Base-by-base conservation (phyloP, 345 rosid species). In the Brassica cretica region DNA sequence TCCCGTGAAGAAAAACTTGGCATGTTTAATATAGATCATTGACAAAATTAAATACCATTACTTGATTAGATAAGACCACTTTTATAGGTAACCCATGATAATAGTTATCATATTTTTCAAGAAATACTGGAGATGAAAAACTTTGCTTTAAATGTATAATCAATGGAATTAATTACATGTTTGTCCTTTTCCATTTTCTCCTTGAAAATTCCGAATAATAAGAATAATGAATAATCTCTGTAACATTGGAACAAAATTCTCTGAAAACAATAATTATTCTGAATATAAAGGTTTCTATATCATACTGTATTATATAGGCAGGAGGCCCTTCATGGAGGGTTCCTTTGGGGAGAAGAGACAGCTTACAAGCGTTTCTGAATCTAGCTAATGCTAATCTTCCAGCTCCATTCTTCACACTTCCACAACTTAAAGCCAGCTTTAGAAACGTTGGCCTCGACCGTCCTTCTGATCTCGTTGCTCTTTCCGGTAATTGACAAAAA, bases 391-490 rank as follows among this genome's bases (percentile, higher is more conserved):
- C 0, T 0, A 75, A 70, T n/a, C 78, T 80, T 33, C 83, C 83
- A 27, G 21, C 27, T 75, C 83, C 83, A 39, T 19, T 0, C 68
- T 14, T 19, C 14, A 64, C 76, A 55, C 76, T 80, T 70, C 62
- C 71, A 5, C 0, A 70, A 15, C 83, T 80, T 30, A 80, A 75
- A 35, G 69, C 0, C 4, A 76, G 9, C 0, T 80, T 80, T 59
- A 8, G 5, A 11, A 74, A 59, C 0, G 83, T 80, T 32, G 80
- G 83, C 8, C 83, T 80, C 8, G 41, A 66, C 51, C 76, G 80
- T 64, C 72, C 83, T 55, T 75, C 80, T 24, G 83, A 80, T 71
- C 80, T 80, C n/a, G 83, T 80, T 41, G 83, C 83, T 75, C 82
- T 80, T 32, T 80, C 82, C 7, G 82, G 82, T 80, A 75, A 32